These are phyloP conservation scores for Scheffersomyces titani DNA, from an alignment of 1,139 yeast genomes.

Conservation along the genomic window DNA sequence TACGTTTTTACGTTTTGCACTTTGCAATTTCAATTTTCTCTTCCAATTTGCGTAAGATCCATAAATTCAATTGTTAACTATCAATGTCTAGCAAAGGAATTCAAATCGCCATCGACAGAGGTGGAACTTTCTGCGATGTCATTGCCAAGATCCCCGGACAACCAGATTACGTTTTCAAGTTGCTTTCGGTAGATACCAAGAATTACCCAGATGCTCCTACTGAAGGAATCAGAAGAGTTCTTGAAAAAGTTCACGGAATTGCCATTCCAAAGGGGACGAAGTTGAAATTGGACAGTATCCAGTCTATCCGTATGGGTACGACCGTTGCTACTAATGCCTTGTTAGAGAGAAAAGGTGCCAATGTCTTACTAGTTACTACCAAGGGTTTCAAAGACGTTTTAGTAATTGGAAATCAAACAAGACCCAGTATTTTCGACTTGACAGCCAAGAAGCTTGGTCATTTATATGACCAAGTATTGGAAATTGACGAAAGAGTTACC, in stretches of 20 bases:
- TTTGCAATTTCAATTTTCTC: neutral
- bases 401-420: constrained; percentile 34
- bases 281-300: constrained; percentile 17
- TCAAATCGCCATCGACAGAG: constrained; percentile 48
- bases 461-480: constrained; percentile 35
- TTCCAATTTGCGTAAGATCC: neutral
- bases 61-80: neutral
- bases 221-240: constrained; percentile 81
- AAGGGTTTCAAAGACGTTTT: constrained; percentile 53
- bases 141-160: constrained; percentile 51
- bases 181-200: constrained; percentile 82
- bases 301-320: constrained; percentile 22
- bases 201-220: constrained; percentile 89
- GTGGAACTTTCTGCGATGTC: constrained; percentile 91
- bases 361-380: constrained; percentile 51
- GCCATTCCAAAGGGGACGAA: constrained; percentile 47
- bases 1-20: neutral
- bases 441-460: constrained; percentile 25
- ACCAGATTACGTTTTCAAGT: constrained; percentile 51
- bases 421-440: constrained; percentile 22
- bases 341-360: constrained; percentile 48
- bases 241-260: constrained; percentile 57
- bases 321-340: constrained; percentile 25
- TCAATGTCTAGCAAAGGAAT: constrained; percentile 9
- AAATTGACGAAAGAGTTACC: constrained; percentile 46